These are phyloP conservation scores for Colletotrichum karsti DNA, from an alignment of 2,329 filamentous ascomycete genomes.

Conservation along the genomic window DNA sequence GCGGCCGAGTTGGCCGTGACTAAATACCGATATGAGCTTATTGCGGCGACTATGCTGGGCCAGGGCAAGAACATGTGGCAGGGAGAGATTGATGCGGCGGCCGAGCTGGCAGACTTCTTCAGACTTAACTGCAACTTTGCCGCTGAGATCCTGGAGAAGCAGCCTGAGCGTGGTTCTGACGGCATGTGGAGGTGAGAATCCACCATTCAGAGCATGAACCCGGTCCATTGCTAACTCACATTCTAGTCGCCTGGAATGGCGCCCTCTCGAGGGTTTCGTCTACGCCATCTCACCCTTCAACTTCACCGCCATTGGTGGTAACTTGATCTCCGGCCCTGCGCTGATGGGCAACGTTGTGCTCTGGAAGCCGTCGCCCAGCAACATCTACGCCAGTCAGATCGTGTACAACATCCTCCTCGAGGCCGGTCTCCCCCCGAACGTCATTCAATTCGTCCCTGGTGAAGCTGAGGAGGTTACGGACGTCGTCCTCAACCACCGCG, in stretches of 20 bases:
- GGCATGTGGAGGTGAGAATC: conserved; percentile 40
- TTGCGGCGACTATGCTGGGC: conserved; percentile 49
- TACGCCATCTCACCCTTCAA: conserved; percentile 52
- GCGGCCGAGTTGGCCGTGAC: conserved; percentile 41
- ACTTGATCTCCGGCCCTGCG: conserved; percentile 43
- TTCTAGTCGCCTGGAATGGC: conserved; percentile 41
- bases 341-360: conserved; percentile 50
- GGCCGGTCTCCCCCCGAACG: conserved; percentile 46
- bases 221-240: neutral
- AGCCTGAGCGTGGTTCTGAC: conserved; percentile 41
- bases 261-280: conserved; percentile 51
- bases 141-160: conserved; percentile 44
- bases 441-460: conserved; percentile 48
- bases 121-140: conserved; percentile 40
- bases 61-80: conserved; percentile 51
- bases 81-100: conserved; percentile 46
- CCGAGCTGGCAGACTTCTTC: conserved; percentile 47
- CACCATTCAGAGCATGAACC: neutral
- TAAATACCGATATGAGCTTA: conserved; percentile 39
- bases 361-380: conserved; percentile 48
- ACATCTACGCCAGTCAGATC: conserved; percentile 43
- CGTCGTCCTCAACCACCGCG: conserved; percentile 40
- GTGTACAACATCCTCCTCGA: conserved; percentile 49
- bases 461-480: conserved; percentile 46
- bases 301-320: conserved; percentile 50